Percentiles rank a stretch among this genome's conserved stretches.
Evolutionary conservation across 1,139 yeast species (phyloP).

Genomic region (Protomyces inouyei): DNA sequence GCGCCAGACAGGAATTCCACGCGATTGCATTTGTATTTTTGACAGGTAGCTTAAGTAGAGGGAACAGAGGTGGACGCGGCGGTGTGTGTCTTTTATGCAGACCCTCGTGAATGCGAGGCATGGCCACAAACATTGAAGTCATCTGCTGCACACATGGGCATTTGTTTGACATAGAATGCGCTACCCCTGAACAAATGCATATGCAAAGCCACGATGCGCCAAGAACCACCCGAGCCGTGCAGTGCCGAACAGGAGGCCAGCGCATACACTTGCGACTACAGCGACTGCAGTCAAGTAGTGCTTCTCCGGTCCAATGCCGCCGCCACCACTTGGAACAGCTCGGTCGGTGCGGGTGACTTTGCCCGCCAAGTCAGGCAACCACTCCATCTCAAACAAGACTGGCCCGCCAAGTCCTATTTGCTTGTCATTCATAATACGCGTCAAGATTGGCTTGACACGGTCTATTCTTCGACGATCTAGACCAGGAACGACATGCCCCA

Average conservation of each 20-base stretch:
- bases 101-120: too few relatives aligned
- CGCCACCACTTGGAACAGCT: background rate
- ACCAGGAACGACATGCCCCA: conserved; percentile 22
- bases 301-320: conserved; percentile 17
- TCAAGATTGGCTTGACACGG: conserved; percentile 14
- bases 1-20: background rate
- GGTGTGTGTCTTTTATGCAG: too few relatives aligned
- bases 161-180: too few relatives aligned
- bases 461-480: conserved; percentile 13
- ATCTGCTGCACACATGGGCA: too few relatives aligned
- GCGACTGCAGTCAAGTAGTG: conserved; percentile 17
- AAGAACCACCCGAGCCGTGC: background rate
- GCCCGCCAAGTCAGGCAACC: conserved; percentile 4
- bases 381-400: conserved; percentile 11
- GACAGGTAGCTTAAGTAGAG: too few relatives aligned
- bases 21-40: too few relatives aligned
- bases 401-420: conserved; percentile 20
- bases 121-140: too few relatives aligned
- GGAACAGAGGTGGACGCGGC: too few relatives aligned
- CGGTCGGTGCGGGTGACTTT: background rate
- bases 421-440: conserved; percentile 5
- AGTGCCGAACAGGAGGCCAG: background rate
- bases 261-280: background rate
- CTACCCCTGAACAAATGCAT: background rate
- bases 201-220: background rate